These are phyloP conservation scores for Rhynchosporium graminicola DNA, from an alignment of 2,329 filamentous ascomycete genomes.

Conservation along the genomic window DNA sequence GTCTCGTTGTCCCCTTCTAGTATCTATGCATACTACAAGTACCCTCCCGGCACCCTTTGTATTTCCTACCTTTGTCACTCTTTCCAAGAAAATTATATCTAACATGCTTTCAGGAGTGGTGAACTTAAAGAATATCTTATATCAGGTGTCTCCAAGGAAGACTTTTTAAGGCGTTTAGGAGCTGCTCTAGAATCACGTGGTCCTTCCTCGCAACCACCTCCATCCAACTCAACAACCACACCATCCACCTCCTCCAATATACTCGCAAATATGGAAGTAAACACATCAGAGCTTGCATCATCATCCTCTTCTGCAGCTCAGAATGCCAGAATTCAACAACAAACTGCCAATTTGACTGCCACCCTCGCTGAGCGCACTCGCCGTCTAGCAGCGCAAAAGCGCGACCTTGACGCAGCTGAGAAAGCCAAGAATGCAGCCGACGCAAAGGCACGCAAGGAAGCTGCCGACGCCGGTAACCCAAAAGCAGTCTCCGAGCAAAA, in stretches of 20 bases:
- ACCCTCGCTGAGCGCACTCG: constrained; percentile 54
- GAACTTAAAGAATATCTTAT: constrained; percentile 76
- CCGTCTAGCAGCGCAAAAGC: constrained; percentile 51
- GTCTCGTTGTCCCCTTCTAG: not conserved
- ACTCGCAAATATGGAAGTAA: not conserved
- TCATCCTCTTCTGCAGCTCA: constrained; percentile 7
- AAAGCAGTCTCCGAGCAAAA: constrained; percentile 43
- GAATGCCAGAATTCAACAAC: constrained; percentile 18
- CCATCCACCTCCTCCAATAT: not conserved
- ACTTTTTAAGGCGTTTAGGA: constrained; percentile 61
- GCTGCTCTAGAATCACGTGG: constrained; percentile 40
- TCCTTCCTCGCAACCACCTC: constrained; percentile 10
- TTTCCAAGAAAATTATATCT: not conserved
- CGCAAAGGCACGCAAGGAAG: constrained; percentile 48
- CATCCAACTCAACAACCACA: constrained; percentile 15
- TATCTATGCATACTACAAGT: not conserved
- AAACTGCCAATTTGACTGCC: constrained; percentile 35
- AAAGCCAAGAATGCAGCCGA: constrained; percentile 45
- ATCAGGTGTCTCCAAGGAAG: constrained; percentile 61
- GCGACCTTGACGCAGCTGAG: constrained; percentile 43
- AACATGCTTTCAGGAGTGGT: constrained; percentile 58
- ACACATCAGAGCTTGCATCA: constrained; percentile 3
- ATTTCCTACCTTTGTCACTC: not conserved
- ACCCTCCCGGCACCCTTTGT: not conserved
- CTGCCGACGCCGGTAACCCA: constrained; percentile 36